Base-by-base conservation (phyloP, 1,284 basidiomycete species). In the Ceratobasidium sp. region DNA sequence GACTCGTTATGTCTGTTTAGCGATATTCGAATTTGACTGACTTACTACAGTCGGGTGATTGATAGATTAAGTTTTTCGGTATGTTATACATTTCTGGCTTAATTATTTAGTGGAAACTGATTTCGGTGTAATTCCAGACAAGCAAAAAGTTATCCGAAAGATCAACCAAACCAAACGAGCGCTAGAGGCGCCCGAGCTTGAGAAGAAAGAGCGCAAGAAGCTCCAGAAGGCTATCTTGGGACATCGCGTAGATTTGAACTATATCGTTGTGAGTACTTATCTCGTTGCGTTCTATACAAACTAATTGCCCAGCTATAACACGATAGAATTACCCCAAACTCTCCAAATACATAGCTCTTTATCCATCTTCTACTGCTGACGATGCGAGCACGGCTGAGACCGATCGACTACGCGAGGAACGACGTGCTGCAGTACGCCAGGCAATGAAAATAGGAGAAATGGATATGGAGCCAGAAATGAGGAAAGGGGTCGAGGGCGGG, bases 281-380 rank as follows among this genome's bases (percentile, higher is more conserved):
- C 49, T 67, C 66, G 63, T 40, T 42, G 55, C 55, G 60, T 40
- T 49, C 56, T 10, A 63, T 33, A 23, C 53, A 63, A 66, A 33
- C 49, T 79, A 18, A 67, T 56, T 26, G 39, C 63, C 63, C 33
- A 56, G 58, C 20, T 23, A 56, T 18, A 40, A 9, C 76, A 46
- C 58, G 28, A 18, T 79, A 95, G 93, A 89, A 95, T 84, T 94
- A 93, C 83, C 94, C 95, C 3, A 95, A 93, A 85, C 87, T 89
- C 26, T 90, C 92, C 83, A 96, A 94, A 87, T 97, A 97, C 84
- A 91, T 97, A 60, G 92, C 95, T 2, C 87, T 97, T 51, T 96
- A 95, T 84, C 94, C 95, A 3, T 90, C 93, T n/a, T 76, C 81
- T 26, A 26, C 81, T 7, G 20, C 77, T 9, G 51, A 13, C 28